Evolutionary conservation across 345 rosid genomes (phyloP).

Genomic region (Gossypium anomalum): DNA sequence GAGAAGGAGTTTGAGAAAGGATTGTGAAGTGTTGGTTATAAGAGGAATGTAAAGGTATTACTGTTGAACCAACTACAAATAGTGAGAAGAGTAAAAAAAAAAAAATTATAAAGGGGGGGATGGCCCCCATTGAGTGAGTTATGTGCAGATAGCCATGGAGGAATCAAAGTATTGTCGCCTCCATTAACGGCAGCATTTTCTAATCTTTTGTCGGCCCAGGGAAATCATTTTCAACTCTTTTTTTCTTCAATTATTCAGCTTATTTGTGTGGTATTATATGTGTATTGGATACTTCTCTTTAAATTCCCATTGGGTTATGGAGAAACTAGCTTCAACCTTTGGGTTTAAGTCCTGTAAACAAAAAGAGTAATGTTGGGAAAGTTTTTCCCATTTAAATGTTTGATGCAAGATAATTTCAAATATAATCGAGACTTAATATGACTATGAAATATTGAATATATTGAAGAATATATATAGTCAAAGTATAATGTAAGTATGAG

Average conservation of each 20-base stretch:
- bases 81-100: conserved; percentile 17
- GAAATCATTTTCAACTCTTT: not conserved
- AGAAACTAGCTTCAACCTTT: too few species aligned
- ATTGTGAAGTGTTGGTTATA: conserved; percentile 29
- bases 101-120: not conserved
- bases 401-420: too few species aligned
- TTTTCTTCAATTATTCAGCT: not conserved
- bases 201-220: conserved; percentile 38
- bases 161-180: conserved; percentile 80
- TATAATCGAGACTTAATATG: too few species aligned
- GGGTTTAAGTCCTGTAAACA: too few species aligned
- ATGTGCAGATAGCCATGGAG: conserved; percentile 58
- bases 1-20: conserved; percentile 1
- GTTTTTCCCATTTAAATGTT: too few species aligned
- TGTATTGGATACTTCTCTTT: too few species aligned
- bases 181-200: conserved; percentile 65
- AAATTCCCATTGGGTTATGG: too few species aligned
- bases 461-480: too few species aligned
- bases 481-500: too few species aligned
- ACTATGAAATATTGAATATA: too few species aligned
- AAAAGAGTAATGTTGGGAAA: too few species aligned
- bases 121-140: conserved; percentile 2
- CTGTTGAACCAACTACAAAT: conserved; percentile 28
- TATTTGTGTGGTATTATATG: too few species aligned
- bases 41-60: conserved; percentile 33